Evolutionary conservation across 2,329 filamentous ascomycete species (phyloP).

Genomic region (Sarocladium kiliense): DNA sequence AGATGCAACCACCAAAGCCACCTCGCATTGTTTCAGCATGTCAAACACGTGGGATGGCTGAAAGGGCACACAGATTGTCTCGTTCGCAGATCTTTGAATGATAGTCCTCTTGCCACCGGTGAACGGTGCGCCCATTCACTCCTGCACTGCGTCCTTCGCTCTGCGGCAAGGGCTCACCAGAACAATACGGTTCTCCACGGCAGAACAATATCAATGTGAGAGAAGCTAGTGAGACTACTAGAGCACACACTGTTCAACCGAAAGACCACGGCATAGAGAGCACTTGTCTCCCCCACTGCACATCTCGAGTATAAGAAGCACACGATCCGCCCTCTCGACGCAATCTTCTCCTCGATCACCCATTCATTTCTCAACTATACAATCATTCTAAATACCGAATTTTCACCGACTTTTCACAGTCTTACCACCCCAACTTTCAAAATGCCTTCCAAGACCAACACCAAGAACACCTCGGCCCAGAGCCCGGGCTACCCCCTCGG

Average conservation of each 20-base stretch:
- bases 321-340: constrained; percentile 2
- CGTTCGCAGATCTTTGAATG: background rate
- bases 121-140: background rate
- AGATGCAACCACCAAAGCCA: background rate
- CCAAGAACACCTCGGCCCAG: constrained; percentile 20
- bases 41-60: background rate
- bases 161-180: background rate
- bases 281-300: background rate
- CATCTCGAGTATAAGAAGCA: constrained; percentile 10
- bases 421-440: constrained; percentile 21
- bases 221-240: no score
- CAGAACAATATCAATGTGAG: constrained; percentile 10
- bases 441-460: constrained; percentile 21
- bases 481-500: constrained; percentile 21
- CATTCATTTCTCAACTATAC: constrained; percentile 14
- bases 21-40: background rate
- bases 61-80: background rate
- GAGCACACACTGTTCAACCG: no score
- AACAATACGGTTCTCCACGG: no score
- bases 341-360: constrained; percentile 10
- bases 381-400: constrained; percentile 21
- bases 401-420: constrained; percentile 20
- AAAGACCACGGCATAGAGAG: background rate
- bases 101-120: background rate
- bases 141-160: background rate